Base-by-base conservation (phyloP, 805 yeast species). In the Candida xiaguanensis region DNA sequence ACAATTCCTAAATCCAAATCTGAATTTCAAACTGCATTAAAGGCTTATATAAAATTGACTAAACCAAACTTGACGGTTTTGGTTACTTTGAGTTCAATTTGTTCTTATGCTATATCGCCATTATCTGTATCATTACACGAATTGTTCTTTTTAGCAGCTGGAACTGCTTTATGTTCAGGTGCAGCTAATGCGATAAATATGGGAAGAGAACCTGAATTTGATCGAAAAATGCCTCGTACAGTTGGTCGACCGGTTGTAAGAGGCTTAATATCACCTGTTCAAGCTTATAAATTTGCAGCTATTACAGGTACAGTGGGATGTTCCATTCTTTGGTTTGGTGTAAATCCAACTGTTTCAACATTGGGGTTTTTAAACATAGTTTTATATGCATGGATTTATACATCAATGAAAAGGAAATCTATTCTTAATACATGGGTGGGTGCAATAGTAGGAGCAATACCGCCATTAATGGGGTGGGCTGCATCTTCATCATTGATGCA, bases 401-500 rank as follows among this genome's bases (percentile, higher is more conserved):
- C 99, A 0, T 83, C 96, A 0, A 65, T 93, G 58, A 93, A 93
- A 56, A 74, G 99, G 40, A 77, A 72, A 43, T 81, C 86, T 17
- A 91, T 93, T 37, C 58, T 85, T 29, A 93, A 93, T 60, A 93
- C 99, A 0, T 93, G 99, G 99, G 93, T 93, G 2, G 99, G 99
- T 14, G 99, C 99, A 0, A 59, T 93, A n/a, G 99, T 93, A 3
- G 99, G 99, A 3, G 99, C 97, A 0, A 85, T 93, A 34, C 99
- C 99, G 0, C 99, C 99, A 15, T 72, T 93, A 36, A 93, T 93
- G 99, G 99, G 99, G 2, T 93, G 99, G 99, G 96, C 96, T 2
- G 72, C 73, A 1, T 85, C 96, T 9, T 78, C 87, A 3, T 77
- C 89, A 1, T 63, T 90, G 26, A 49, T 74, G 2, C 86, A 88